phyloP scores from a whole-genome alignment of 106 monocot species.

The Dendrobium catenatum region DNA sequence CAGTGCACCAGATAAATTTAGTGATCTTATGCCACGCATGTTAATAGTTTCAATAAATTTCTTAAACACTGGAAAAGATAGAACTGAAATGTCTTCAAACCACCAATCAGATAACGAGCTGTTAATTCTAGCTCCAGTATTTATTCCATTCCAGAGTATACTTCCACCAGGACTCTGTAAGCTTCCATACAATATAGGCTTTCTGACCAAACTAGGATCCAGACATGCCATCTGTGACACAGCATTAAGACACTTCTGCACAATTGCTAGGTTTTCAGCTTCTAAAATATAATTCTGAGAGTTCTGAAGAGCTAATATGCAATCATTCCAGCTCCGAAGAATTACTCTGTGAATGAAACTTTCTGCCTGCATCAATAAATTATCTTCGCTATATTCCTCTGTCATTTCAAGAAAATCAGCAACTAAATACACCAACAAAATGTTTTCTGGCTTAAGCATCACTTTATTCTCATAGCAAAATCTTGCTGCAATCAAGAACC shows the following conservation, averaged over 20 bases:
- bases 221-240: conserved; percentile 39
- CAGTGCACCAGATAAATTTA: conserved; percentile 30
- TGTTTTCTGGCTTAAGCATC: conserved; percentile 31
- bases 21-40: conserved; percentile 21
- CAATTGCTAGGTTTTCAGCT: conserved; percentile 26
- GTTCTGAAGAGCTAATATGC: conserved; percentile 36
- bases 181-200: conserved; percentile 47
- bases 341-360: conserved; percentile 28
- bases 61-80: conserved; percentile 30
- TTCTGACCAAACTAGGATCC: conserved; percentile 51
- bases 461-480: conserved; percentile 45
- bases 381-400: conserved; percentile 36
- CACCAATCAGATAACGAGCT: conserved; percentile 44
- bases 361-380: conserved; percentile 24
- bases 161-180: conserved; percentile 63
- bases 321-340: conserved; percentile 47
- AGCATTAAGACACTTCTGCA: conserved; percentile 27
- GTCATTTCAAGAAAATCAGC: conserved; percentile 61
- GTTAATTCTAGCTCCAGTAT: conserved; percentile 38
- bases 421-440: conserved; percentile 21
- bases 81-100: conserved; percentile 49
- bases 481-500: conserved; percentile 33
- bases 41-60: conserved; percentile 38
- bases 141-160: conserved; percentile 64
- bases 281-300: conserved; percentile 20